Percentiles rank a stretch among this genome's conserved stretches.
phyloP scores from a whole-genome alignment of 1,139 yeast genomes.

The Candida gigantensis region DNA sequence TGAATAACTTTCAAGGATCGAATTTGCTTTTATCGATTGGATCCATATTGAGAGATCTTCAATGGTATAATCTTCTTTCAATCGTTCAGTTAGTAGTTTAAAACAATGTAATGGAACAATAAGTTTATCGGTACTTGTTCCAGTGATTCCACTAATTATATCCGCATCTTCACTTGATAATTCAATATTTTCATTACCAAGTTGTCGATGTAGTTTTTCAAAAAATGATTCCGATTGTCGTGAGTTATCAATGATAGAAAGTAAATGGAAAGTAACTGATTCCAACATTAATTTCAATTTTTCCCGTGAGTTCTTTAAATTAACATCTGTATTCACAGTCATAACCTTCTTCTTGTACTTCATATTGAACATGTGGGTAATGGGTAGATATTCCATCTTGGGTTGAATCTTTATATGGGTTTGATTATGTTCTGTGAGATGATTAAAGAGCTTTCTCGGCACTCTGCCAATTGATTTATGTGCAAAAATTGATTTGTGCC shows the following conservation, averaged over 20 bases:
- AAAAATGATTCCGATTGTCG: not conserved
- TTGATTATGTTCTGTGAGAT: slow-evolving; percentile 11
- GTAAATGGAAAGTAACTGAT: slow-evolving; percentile 13
- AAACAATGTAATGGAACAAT: slow-evolving; percentile 10
- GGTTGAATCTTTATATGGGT: slow-evolving; percentile 12
- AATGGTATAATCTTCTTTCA: slow-evolving; percentile 8
- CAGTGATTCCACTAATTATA: not conserved
- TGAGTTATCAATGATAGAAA: slow-evolving; percentile 9
- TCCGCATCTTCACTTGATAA: not conserved
- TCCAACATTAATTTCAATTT: slow-evolving; percentile 13
- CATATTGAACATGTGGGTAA: slow-evolving; percentile 7
- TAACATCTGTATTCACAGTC: slow-evolving; percentile 4
- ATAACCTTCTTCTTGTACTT: too few species aligned
- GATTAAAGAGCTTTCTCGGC: slow-evolving; percentile 11
- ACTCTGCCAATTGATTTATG: slow-evolving; percentile 13
- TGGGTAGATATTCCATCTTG: slow-evolving; percentile 11
- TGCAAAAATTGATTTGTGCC: slow-evolving; percentile 8
- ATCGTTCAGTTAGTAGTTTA: slow-evolving; percentile 6
- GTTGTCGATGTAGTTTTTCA: slow-evolving; percentile 1
- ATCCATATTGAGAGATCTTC: slow-evolving; percentile 31
- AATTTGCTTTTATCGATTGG: slow-evolving; percentile 25
- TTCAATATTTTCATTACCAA: not conserved
- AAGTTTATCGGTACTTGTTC: not conserved
- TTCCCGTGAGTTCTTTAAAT: slow-evolving; percentile 8
- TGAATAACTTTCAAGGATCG: slow-evolving; percentile 30